These are phyloP conservation scores for Neodidymelliopsis sp. DNA, from an alignment of 2,329 filamentous ascomycete species.

Conservation along the genomic window DNA sequence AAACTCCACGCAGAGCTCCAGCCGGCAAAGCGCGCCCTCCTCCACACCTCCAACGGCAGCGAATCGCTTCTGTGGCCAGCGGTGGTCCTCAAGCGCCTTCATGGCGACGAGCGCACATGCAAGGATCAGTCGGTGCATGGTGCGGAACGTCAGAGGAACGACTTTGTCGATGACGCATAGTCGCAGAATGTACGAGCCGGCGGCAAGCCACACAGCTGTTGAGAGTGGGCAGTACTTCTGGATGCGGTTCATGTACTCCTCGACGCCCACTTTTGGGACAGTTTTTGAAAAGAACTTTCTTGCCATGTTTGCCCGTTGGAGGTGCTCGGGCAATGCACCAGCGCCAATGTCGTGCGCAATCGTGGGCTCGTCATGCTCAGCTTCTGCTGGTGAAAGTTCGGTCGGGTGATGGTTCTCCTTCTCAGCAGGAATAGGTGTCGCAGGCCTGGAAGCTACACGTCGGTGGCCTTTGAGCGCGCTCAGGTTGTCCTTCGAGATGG, in stretches of 20 bases:
- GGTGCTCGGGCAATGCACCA: conserved; percentile 73
- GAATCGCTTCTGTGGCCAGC: conserved; percentile 83
- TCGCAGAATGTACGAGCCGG: conserved; percentile 85
- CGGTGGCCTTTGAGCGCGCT: conserved; percentile 36
- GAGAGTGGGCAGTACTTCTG: conserved; percentile 94
- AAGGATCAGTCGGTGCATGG: conserved; percentile 84
- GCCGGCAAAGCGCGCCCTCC: conserved; percentile 77
- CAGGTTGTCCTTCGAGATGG: conserved; percentile 57
- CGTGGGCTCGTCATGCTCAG: conserved; percentile 57
- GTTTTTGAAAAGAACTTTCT: conserved; percentile 93
- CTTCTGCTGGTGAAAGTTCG: conserved; percentile 59
- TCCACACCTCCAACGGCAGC: conserved; percentile 89
- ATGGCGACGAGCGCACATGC: conserved; percentile 86
- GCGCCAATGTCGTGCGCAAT: conserved; percentile 59
- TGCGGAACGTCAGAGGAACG: conserved; percentile 81
- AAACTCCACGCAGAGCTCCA: conserved; percentile 77
- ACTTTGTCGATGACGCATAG: conserved; percentile 76
- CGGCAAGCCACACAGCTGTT: conserved; percentile 89
- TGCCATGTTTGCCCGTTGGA: conserved; percentile 85
- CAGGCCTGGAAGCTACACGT: conserved; percentile 48
- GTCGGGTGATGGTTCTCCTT: conserved; percentile 50
- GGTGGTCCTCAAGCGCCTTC: conserved; percentile 93
- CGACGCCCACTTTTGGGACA: conserved; percentile 80
- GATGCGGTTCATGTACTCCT: conserved; percentile 84
- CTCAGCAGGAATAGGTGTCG: conserved; percentile 50